Percentiles rank a stretch among this genome's conserved stretches.
phyloP scores from a whole-genome alignment of 2,329 filamentous ascomycete species.

The Pseudonectria buxi region DNA sequence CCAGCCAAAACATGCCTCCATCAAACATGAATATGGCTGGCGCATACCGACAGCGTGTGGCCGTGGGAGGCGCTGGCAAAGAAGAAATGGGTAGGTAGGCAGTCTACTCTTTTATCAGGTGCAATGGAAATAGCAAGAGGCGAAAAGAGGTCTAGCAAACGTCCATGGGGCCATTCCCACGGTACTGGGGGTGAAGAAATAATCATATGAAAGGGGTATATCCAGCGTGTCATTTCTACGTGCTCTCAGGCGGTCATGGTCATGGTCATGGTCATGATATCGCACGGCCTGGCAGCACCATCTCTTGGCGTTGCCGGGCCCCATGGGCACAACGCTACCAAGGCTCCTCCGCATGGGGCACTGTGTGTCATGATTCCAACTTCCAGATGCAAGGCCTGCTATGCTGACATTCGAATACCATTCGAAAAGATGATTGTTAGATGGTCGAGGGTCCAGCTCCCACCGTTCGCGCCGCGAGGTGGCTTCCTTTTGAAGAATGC shows the following conservation, averaged over 20 bases:
- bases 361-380: conserved; percentile 18
- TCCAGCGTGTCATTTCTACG: conserved; percentile 26
- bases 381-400: conserved; percentile 23
- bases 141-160: conserved; percentile 19
- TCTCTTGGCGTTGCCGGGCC: conserved; percentile 12
- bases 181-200: conserved; percentile 20
- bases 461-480: no score
- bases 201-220: conserved; percentile 24
- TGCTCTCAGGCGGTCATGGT: conserved; percentile 21
- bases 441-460: conserved; percentile 11
- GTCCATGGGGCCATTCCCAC: conserved; percentile 21
- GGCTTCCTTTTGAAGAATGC: no score
- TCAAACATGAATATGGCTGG: no score
- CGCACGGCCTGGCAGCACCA: no score
- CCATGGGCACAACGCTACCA: conserved; percentile 14
- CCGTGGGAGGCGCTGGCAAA: no score
- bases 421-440: conserved; percentile 22
- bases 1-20: no score
- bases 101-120: no score
- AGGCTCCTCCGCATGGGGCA: no score
- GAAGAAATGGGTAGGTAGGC: no score
- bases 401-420: conserved; percentile 19
- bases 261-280: no score
- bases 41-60: no score
- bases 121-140: conserved; percentile 21